Base-by-base conservation (phyloP, 1,284 basidiomycete genomes). In the Lentinus polychrous region DNA sequence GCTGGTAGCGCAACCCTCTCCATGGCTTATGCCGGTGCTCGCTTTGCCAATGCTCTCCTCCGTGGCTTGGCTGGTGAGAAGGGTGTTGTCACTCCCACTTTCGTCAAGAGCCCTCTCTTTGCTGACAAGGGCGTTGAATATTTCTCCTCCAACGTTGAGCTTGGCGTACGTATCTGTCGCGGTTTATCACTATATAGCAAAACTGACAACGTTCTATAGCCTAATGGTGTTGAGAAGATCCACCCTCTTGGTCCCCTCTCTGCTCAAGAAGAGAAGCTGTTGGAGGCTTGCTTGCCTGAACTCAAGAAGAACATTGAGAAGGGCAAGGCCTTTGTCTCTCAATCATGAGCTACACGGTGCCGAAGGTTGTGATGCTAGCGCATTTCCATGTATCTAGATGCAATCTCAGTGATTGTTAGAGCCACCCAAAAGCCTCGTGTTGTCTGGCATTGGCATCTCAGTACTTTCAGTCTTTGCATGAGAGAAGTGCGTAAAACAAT, bases 221-320 rank as follows among this genome's bases (percentile, higher is more conserved):
- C 74, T 52, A 82, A 93, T 55, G 94, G 94, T 78, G 91, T 95
- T 55, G 84, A 86, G 74, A 90, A 85, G 73, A 95, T 97, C 65
- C 74, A 86, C 75, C 80, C 84, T 23, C 66, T 96, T 52, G 94
- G 94, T 45, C 59, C 74, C 35, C 64, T 96, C 60, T 77, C 86
- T 32, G 73, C 82, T 40, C 78, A 87, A 65, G 94, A 96, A 75
- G 68, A 94, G 78, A 83, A 86, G 67, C 79, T 95, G 53, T 73
- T 96, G 62, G 87, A 83, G 40, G 92, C 86, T 44, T 91, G 87
- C 76, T 67, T 95, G 64, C 91, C 92, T 55, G 92, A 94, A 66
- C 80, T 95, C 62, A 89, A 90, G 81, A 94, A 92, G 83, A 96
- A 96, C 83, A 94, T 97, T 63, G 83, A 90, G 71, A 95, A 94